A percentile compares a stretch with the other conserved stretches of the same genome.
phyloP scores from a whole-genome alignment of 2,329 filamentous ascomycete species.

The Colletotrichum sp. region DNA sequence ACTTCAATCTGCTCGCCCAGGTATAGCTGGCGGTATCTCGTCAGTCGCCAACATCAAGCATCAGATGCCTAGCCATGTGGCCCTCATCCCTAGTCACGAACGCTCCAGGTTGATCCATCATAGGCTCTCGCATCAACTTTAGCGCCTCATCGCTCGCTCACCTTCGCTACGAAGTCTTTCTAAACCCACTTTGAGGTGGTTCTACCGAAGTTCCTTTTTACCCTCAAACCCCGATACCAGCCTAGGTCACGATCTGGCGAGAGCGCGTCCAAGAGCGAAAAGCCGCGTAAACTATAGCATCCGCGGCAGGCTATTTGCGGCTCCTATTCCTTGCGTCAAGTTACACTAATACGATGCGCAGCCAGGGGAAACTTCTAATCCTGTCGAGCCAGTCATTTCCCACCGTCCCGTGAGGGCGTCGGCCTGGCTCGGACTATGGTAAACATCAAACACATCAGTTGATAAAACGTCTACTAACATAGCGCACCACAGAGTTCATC shows the following conservation, averaged over 20 bases:
- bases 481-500: slow-evolving; percentile 13
- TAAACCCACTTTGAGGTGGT: background rate
- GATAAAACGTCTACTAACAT: slow-evolving; percentile 18
- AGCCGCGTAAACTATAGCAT: background rate
- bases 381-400: slow-evolving; percentile 2
- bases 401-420: background rate
- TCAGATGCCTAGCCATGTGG: background rate
- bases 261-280: background rate
- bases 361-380: background rate
- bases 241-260: background rate
- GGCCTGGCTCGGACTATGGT: background rate
- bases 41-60: background rate
- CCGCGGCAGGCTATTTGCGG: background rate
- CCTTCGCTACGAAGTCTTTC: background rate
- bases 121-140: background rate
- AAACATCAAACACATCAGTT: slow-evolving; percentile 27
- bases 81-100: background rate
- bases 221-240: background rate
- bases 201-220: background rate
- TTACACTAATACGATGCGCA: background rate
- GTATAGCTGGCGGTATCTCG: background rate
- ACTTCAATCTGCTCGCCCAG: background rate
- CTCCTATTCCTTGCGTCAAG: background rate
- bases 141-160: background rate
- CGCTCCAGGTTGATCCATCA: background rate